Evolutionary conservation across 75 land plant species (phyloP).

Genomic region (Isoetes taiwanensis): DNA sequence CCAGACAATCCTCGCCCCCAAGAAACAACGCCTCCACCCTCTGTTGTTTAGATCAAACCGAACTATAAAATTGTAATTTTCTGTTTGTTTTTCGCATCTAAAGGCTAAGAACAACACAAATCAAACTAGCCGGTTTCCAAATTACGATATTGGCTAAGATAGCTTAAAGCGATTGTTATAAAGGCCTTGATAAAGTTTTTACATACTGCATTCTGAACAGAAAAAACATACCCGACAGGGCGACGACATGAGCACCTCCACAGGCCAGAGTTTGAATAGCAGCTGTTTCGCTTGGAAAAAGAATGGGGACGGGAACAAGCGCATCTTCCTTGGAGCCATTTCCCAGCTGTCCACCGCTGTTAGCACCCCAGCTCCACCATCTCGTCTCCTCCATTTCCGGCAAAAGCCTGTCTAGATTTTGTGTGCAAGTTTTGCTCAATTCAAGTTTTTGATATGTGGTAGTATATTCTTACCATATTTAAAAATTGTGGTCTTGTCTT

Average conservation of each 20-base stretch:
- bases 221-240: slow-evolving; percentile 32
- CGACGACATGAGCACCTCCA: slow-evolving; percentile 85
- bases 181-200: background rate
- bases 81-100: too few species aligned
- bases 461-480: too few species aligned
- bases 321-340: slow-evolving; percentile 40
- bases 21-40: slow-evolving; percentile 42
- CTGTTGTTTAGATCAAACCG: slow-evolving; percentile 5
- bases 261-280: too few species aligned
- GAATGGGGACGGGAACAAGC: slow-evolving; percentile 28
- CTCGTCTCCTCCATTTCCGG: background rate
- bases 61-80: background rate
- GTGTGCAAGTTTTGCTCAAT: too few species aligned
- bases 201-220: background rate
- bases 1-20: slow-evolving; percentile 89
- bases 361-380: slow-evolving; percentile 96
- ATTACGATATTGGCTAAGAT: background rate
- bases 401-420: too few species aligned
- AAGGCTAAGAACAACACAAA: background rate
- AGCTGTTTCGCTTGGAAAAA: slow-evolving; percentile 9
- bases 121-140: slow-evolving; percentile 1
- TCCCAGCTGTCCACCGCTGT: slow-evolving; percentile 77
- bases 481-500: too few species aligned
- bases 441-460: too few species aligned
- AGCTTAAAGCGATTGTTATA: background rate